Evolutionary conservation across 352 stramenopile genomes (phyloP).

Genomic region (Globisporangium paroecandrum): DNA sequence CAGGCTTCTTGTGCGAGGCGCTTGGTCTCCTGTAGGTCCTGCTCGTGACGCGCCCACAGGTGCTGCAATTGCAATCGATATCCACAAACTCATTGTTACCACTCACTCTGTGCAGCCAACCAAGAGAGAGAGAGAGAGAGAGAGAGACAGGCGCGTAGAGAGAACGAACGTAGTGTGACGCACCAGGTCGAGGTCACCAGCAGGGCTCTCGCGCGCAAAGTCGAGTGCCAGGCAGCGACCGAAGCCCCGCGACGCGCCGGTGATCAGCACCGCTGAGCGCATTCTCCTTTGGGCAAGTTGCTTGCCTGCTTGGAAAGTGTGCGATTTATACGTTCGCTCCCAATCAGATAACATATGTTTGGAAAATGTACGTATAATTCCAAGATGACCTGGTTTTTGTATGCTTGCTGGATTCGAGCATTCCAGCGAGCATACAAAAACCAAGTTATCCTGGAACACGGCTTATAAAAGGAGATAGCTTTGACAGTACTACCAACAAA

Average conservation of each 20-base stretch:
- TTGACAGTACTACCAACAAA: neutral
- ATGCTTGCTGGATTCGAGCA: neutral
- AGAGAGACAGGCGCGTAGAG: neutral
- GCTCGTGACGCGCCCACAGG: constrained; percentile 50
- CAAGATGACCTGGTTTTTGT: neutral
- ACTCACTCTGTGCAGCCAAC: neutral
- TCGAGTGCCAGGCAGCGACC: constrained; percentile 68
- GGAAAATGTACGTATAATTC: too few species aligned
- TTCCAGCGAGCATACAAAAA: neutral
- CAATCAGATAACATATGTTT: too few species aligned
- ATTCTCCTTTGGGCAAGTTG: neutral
- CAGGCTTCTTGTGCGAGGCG: constrained; percentile 33
- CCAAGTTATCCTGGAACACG: neutral
- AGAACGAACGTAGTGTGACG: neutral
- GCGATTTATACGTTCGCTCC: too few species aligned
- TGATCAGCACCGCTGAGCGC: constrained; percentile 56
- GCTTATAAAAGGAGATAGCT: neutral
- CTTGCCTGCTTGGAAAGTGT: neutral
- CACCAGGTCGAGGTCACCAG: constrained; percentile 52
- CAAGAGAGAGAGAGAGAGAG: neutral
- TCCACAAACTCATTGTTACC: neutral
- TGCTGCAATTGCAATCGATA: constrained; percentile 24
- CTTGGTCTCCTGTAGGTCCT: constrained; percentile 57
- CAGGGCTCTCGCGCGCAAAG: constrained; percentile 42
- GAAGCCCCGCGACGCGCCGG: constrained; percentile 83